Percentiles rank a stretch among this genome's conserved stretches.
phyloP scores from a whole-genome alignment of 495 filamentous ascomycete species.

The Penicillium riverlandense region DNA sequence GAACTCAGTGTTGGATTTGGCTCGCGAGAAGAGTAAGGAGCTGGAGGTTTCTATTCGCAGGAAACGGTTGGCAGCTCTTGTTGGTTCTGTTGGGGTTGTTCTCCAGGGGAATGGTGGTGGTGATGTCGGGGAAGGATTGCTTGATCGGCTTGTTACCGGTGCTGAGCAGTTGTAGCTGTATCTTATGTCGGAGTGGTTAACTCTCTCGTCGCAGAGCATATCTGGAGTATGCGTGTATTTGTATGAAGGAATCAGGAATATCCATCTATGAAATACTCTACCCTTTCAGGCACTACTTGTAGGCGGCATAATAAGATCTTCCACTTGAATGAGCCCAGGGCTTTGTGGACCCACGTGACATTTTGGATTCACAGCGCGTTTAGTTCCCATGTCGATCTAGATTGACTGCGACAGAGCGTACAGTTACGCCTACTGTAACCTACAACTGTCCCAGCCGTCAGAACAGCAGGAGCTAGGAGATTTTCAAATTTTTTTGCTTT shows the following conservation, averaged over 20 bases:
- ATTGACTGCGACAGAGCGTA: no score
- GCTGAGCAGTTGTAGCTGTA: constrained; percentile 29
- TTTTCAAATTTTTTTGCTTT: constrained; percentile 18
- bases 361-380: no score
- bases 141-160: constrained; percentile 28
- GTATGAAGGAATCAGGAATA: no score
- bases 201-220: not conserved
- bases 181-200: not conserved
- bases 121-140: constrained; percentile 16
- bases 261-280: no score
- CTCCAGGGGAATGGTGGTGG: constrained; percentile 23
- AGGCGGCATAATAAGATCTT: no score
- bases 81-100: constrained; percentile 29
- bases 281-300: no score
- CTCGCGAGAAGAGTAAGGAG: constrained; percentile 69
- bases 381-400: no score
- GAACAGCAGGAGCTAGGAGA: constrained; percentile 14
- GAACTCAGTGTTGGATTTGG: constrained; percentile 63
- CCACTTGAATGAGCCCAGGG: not conserved
- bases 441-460: no score
- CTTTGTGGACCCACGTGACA: not conserved
- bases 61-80: constrained; percentile 44
- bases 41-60: constrained; percentile 67
- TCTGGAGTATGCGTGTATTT: no score
- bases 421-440: no score